Conservation (phyloP, 768 basidiomycete genomes). For the Leccinum sublutescens region DNA sequence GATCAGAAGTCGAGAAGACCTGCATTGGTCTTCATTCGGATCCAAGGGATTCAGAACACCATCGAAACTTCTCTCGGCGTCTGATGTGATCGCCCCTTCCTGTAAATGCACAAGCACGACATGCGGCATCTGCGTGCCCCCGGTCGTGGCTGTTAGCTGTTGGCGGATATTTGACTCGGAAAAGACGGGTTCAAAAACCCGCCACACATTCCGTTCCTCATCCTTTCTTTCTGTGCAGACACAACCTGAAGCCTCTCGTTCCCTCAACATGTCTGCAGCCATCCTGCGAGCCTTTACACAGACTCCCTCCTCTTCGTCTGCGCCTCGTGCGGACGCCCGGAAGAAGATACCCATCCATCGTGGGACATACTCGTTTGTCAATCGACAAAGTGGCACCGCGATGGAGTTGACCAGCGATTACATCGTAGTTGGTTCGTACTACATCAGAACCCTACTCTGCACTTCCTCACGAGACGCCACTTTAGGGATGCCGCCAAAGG, state of each 20-base stretch:
- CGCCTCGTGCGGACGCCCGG: constrained; percentile 12
- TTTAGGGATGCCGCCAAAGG: constrained; percentile 32
- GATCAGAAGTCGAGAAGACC: constrained; percentile 21
- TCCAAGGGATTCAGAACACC: constrained; percentile 1
- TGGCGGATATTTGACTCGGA: constrained; percentile 1
- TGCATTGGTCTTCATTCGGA: constrained; percentile 1
- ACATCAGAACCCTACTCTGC: neutral
- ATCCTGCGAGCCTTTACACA: constrained; percentile 24
- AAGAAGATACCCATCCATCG: constrained; percentile 29
- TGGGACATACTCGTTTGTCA: constrained; percentile 31
- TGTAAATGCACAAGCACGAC: constrained; percentile 1
- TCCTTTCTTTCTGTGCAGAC: neutral
- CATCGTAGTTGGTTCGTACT: constrained; percentile 22
- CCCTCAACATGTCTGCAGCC: constrained; percentile 19
- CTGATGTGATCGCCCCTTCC: constrained; percentile 4
- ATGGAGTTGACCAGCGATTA: constrained; percentile 29
- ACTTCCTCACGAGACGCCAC: constrained; percentile 1
- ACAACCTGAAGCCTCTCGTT: neutral
- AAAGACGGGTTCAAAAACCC: constrained; percentile 15
- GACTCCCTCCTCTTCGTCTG: constrained; percentile 5
- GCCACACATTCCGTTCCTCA: neutral
- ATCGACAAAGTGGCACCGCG: constrained; percentile 34
- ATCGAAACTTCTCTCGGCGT: constrained; percentile 16
- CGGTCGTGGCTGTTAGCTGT: constrained; percentile 15
- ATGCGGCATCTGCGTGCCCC: constrained; percentile 21